Evolutionary conservation across 345 rosid genomes (phyloP).

Genomic region (Gossypium turneri): DNA sequence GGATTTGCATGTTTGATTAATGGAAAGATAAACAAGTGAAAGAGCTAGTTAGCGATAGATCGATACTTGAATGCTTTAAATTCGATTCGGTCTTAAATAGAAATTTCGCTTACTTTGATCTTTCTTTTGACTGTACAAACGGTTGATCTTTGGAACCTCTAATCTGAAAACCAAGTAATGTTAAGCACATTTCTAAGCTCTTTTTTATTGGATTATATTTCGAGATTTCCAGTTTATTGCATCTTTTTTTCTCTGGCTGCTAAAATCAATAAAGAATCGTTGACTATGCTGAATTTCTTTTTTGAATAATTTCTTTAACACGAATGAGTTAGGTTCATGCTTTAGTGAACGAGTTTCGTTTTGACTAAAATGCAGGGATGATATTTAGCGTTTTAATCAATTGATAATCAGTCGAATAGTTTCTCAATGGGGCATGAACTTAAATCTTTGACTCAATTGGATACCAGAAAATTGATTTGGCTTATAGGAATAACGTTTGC

Average conservation of each 20-base stretch:
- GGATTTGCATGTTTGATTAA: constrained; percentile 1
- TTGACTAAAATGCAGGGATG: constrained; percentile 33
- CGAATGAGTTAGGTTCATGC: background rate
- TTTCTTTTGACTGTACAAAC: background rate
- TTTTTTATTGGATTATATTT: background rate
- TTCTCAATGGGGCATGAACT: constrained; percentile 47
- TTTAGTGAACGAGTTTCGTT: background rate
- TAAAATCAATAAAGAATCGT: background rate
- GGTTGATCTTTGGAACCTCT: background rate
- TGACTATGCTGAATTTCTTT: background rate
- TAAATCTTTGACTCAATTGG: constrained; percentile 36
- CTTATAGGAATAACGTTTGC: constrained; percentile 38
- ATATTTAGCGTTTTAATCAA: background rate
- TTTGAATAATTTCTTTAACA: background rate
- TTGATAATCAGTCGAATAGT: background rate
- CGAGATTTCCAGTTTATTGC: background rate
- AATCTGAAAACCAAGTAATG: background rate
- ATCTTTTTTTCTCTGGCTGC: background rate
- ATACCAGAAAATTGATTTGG: constrained; percentile 51
- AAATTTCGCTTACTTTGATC: background rate
- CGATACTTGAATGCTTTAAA: background rate
- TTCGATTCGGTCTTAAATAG: background rate
- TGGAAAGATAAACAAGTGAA: background rate
- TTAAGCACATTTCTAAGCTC: background rate
- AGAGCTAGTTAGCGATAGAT: background rate